Evolutionary conservation across 306 rosid species (phyloP), one percentile per base, ranked within the genome.

Genomic region (Castanea sativa): DNA sequence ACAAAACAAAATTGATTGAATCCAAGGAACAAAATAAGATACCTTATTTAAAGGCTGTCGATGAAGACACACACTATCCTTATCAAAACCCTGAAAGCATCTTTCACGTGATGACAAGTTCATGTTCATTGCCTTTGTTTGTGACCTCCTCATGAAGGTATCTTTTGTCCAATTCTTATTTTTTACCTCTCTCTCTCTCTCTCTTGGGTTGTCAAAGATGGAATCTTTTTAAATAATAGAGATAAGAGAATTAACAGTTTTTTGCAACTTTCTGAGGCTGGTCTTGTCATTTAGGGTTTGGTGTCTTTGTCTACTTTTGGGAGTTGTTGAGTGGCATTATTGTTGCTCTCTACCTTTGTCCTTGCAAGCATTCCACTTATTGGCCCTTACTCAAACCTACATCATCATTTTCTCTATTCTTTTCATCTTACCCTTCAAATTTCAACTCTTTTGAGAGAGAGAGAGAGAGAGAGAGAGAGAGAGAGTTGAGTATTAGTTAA

Each of bases 51-150:
- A 81, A 83, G 73, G 85, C 78, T 78, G 84, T 80, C 74, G 78
- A 77, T 80, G 76, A 82, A 75, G 81, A 76, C 87, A 69, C 27
- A 71, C 25, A 71, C 73, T 83, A 80, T 88, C 85, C 75, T 79
- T 84, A 72, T 79, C 81, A 76, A 45, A 45, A 23, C 41, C 55
- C 27, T 55, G 58, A 79, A 85, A 81, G 97, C 89, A 88, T 90
- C 89, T 86, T 92, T 88, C 93, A 86, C 90, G 90, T 88, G 97
- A 87, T 87, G 89, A 87, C 91, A 91, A 83, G 73, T 74, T 82
- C 88, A 84, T 71, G 55, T 88, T 78, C 89, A 80, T 88, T 85
- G 86, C 88, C 73, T 82, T 81, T 83, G 79, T 83, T 79, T 83
- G 85, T 59, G 67, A 15, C 69, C 70, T 85, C 84, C 77, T 81